These are phyloP conservation scores for Lactarius tabidus DNA, from an alignment of 768 basidiomycete species.

Conservation along the genomic window DNA sequence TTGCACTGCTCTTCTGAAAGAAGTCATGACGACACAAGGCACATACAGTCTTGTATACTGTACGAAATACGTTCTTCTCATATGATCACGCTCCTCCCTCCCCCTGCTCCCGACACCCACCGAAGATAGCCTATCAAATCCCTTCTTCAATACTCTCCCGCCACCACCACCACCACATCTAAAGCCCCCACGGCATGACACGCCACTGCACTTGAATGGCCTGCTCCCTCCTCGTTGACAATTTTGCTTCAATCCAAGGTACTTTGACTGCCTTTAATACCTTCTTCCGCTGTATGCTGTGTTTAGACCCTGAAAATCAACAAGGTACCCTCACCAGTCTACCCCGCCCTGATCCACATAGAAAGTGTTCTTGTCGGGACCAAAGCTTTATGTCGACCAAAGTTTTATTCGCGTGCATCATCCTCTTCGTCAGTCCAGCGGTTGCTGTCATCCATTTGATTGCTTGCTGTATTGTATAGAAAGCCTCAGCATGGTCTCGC, in stretches of 20 bases:
- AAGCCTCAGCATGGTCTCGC: slow-evolving; percentile 96
- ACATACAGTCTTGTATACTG: too few species aligned
- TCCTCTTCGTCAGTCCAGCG: background rate
- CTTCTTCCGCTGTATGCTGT: background rate
- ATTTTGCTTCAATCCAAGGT: slow-evolving; percentile 3
- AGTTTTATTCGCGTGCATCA: slow-evolving; percentile 79
- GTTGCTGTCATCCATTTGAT: slow-evolving; percentile 8
- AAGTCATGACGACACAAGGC: too few species aligned
- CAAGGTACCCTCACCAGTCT: slow-evolving; percentile 23
- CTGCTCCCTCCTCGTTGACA: slow-evolving; percentile 24
- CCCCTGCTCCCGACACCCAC: slow-evolving; percentile 28
- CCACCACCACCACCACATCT: slow-evolving; percentile 12
- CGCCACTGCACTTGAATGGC: slow-evolving; percentile 8
- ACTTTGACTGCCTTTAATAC: background rate
- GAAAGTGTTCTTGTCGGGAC: slow-evolving; percentile 83
- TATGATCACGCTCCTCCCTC: slow-evolving; percentile 27
- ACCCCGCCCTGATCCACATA: slow-evolving; percentile 39
- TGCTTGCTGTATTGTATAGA: slow-evolving; percentile 43
- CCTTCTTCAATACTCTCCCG: background rate
- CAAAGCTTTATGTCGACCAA: slow-evolving; percentile 87
- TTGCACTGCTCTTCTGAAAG: too few species aligned
- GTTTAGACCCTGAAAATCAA: slow-evolving; percentile 13
- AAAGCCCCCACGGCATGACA: slow-evolving; percentile 23
- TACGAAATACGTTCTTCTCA: too few species aligned
- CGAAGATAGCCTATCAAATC: background rate